Base-by-base conservation (phyloP, 176 grass and related monocot species). In the Raddia distichophylla region DNA sequence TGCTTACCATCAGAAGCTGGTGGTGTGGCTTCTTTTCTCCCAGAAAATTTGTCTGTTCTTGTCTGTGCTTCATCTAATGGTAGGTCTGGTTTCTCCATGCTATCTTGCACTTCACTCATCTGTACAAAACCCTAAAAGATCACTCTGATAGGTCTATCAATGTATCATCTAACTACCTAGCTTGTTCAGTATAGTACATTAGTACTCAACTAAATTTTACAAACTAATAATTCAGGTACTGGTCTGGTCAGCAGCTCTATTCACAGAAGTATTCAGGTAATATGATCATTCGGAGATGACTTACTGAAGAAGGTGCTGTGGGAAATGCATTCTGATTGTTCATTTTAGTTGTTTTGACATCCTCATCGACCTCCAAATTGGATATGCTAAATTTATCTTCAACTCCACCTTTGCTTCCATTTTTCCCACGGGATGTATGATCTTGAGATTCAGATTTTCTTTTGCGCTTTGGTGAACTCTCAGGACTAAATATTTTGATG, bases 401-500 rank as follows among this genome's bases (percentile, higher is more conserved):
- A 34, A 56, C 33, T 72, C 71, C 82, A 70, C 33, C 50, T 91
- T 93, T 87, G 76, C 61, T 71, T 89, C 86, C 82, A 50, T 63
- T 80, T 82, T 94, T 91, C 57, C 74, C 84, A 50, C 64, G 52
- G 16, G 78, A 73, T 54, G 56, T 84, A 56, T 64, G 83, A 80
- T 78, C 80, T 52, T 87, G 76, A 66, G 51, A 56, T 83, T 91
- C 83, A 10, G 60, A 63, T 86, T 50, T 62, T 76, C 51, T 48
- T 90, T 93, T 91, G 61, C 63, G 76, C 80, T 95, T 99, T 74
- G 89, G 93, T 53, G 93, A 95, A 72, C 77, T 81, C 80, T 90
- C 89, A 13, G 79, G 69, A 56, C 80, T 95, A 79, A 99, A 95
- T 80, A 91, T 74, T 91, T 93, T 95, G 22, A 99, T 91, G 71